Base-by-base conservation (phyloP, 306 rosid genomes). In the Castanea mollissima region DNA sequence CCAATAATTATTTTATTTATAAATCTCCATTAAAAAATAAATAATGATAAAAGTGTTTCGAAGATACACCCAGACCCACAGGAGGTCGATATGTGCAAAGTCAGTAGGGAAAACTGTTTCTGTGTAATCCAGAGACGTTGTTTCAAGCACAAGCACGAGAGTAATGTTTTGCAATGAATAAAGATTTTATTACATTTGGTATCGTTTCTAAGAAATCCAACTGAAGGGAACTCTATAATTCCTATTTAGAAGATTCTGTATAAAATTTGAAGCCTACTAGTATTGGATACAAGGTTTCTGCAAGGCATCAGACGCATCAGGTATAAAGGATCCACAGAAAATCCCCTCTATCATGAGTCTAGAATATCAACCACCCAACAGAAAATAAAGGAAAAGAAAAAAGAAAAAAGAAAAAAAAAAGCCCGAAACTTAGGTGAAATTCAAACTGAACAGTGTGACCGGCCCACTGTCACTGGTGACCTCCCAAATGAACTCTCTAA, bases 201-300 rank as follows among this genome's bases (percentile, higher is more conserved):
- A 49, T 58, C 46, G 34, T 76, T 32, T 16, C 73, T 21, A 32
- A 73, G 56, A 64, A 79, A 58, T 16, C 55, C 80, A 65, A 69
- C 74, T 54, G 65, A 69, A 81, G 57, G 86, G 75, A 82, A 54
- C 79, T 75, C 87, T 79, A 79, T 78, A 81, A 82, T 65, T 80
- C 85, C 90, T 87, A 79, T 80, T 58, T 71, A 78, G 81, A 85
- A 83, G 83, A 87, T 69, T 85, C 82, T 80, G 86, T 88, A 87
- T 85, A 85, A 75, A 78, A 84, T 18, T 81, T 35, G 74, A 75
- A 71, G 84, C 75, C 84, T 76, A 73, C 67, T 72, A 78, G 79
- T 76, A 75, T 71, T 72, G 79, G 79, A 83, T 86, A 87, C 89
- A 89, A 79, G 86, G 82, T 86, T 81, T 86, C 81, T 72, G 74